Conservation (phyloP, 192 early-diverging fungal species). For the Rhizophagus sp. region DNA sequence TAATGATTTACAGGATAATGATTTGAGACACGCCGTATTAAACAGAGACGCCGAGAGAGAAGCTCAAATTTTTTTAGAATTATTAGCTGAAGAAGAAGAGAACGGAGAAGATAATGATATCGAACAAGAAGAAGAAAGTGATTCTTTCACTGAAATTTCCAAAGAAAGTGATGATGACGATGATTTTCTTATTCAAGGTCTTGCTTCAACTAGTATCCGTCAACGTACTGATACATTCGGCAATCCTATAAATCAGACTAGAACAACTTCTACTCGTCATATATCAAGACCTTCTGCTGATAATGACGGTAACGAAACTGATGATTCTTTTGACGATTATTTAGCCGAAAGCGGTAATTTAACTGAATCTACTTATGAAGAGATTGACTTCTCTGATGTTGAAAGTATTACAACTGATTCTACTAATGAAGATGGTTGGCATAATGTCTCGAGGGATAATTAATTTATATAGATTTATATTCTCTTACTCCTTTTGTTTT, state of each 20-base stretch:
- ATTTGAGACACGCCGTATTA: neutral
- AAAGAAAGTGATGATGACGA: neutral
- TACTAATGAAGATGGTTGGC: neutral
- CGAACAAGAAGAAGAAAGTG: neutral
- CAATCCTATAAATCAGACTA: neutral
- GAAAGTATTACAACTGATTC: neutral
- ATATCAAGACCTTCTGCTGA: neutral
- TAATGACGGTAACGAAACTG: neutral
- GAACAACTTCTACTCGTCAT: neutral
- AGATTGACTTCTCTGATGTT: neutral
- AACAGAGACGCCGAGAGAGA: neutral
- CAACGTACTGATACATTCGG: neutral
- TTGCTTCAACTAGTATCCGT: neutral
- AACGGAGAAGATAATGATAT: neutral
- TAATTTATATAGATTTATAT: neutral
- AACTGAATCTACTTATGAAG: neutral
- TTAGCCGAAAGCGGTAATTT: neutral
- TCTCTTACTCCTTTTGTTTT: neutral
- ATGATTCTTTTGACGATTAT: neutral
- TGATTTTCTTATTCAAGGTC: neutral
- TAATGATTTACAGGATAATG: no score
- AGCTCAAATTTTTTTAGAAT: neutral
- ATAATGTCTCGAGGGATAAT: neutral
- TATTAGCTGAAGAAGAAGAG: neutral
- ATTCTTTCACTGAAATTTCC: neutral